These are phyloP conservation scores for Trapa bicornis DNA, from an alignment of 345 rosid species.

Conservation along the genomic window DNA sequence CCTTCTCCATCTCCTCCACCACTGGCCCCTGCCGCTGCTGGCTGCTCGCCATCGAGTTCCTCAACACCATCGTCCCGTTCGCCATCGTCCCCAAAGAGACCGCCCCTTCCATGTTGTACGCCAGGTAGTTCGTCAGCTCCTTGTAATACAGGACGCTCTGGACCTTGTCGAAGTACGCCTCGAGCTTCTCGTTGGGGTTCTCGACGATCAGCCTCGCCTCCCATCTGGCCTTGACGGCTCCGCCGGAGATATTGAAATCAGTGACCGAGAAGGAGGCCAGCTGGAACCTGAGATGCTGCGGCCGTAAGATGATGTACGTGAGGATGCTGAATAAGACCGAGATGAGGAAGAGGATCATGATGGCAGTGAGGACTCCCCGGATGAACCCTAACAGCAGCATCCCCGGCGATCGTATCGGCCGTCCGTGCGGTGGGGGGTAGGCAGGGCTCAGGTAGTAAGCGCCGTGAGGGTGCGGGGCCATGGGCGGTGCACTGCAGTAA, in stretches of 20 bases:
- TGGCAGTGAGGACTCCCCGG: slow-evolving; percentile 12
- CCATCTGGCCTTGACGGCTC: slow-evolving; percentile 24
- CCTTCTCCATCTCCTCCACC: slow-evolving; percentile 15
- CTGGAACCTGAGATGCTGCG: slow-evolving; percentile 17
- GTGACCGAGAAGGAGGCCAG: slow-evolving; percentile 20
- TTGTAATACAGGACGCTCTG: slow-evolving; percentile 12
- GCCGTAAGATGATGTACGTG: slow-evolving; percentile 18
- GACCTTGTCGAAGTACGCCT: slow-evolving; percentile 16
- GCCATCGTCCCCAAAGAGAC: slow-evolving; percentile 10
- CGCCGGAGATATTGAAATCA: slow-evolving; percentile 14
- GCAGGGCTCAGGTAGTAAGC: slow-evolving; percentile 6
- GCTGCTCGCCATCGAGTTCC: slow-evolving; percentile 2
- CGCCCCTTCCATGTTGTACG: slow-evolving; percentile 6
- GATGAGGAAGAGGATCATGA: slow-evolving; percentile 22
- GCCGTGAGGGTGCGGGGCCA: slow-evolving; percentile 3
- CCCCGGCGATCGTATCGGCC: too few species aligned
- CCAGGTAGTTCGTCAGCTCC: slow-evolving; percentile 12
- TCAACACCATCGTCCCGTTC: background rate
- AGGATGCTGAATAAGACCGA: slow-evolving; percentile 24
- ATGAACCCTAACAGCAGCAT: too few species aligned
- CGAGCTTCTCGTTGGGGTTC: slow-evolving; percentile 21
- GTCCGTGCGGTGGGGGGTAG: slow-evolving; percentile 23
- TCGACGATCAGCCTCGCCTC: slow-evolving; percentile 16
- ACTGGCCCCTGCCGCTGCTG: slow-evolving; percentile 3
- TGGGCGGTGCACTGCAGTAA: background rate